A percentile compares a stretch with the other conserved stretches of the same genome.
Evolutionary conservation across 1,139 yeast species (phyloP).

Genomic region (Debaryomyces nepalensis): DNA sequence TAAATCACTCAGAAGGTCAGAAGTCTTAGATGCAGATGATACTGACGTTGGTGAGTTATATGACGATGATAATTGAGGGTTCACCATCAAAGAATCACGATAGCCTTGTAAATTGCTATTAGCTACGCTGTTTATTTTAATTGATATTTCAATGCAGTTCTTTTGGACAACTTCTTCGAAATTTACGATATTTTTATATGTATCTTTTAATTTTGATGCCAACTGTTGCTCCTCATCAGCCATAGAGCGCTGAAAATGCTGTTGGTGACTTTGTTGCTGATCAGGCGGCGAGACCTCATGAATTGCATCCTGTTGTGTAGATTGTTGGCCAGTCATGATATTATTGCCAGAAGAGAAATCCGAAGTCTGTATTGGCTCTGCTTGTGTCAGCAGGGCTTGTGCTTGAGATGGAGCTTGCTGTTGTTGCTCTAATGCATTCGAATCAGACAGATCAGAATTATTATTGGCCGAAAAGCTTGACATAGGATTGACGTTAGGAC

Average conservation of each 20-base stretch:
- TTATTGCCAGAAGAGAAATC: slow-evolving; percentile 2
- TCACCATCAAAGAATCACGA: slow-evolving; percentile 24
- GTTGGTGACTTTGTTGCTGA: slow-evolving; percentile 21
- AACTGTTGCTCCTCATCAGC: slow-evolving; percentile 71
- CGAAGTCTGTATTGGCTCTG: not conserved
- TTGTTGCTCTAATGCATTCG: slow-evolving; percentile 26
- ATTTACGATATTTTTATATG: slow-evolving; percentile 69
- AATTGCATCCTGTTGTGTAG: slow-evolving; percentile 13
- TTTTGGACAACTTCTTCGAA: slow-evolving; percentile 73
- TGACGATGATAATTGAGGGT: slow-evolving; percentile 26
- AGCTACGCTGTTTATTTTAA: slow-evolving; percentile 48
- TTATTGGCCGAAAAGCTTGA: slow-evolving; percentile 35
- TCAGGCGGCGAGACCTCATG: slow-evolving; percentile 13
- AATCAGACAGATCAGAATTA: slow-evolving; percentile 49
- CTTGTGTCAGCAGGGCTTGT: slow-evolving; percentile 14
- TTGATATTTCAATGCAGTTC: slow-evolving; percentile 60
- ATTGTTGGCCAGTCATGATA: not conserved
- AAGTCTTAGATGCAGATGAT: slow-evolving; percentile 34
- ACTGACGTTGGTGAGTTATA: slow-evolving; percentile 24
- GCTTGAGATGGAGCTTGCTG: slow-evolving; percentile 14
- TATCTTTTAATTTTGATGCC: slow-evolving; percentile 72
- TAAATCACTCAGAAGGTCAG: slow-evolving; percentile 63
- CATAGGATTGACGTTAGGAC: slow-evolving; percentile 41
- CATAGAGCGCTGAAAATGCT: slow-evolving; percentile 36
- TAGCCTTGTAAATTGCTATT: slow-evolving; percentile 22